phyloP scores from a whole-genome alignment of 495 filamentous ascomycete species.

The Aspergillus indologenus region DNA sequence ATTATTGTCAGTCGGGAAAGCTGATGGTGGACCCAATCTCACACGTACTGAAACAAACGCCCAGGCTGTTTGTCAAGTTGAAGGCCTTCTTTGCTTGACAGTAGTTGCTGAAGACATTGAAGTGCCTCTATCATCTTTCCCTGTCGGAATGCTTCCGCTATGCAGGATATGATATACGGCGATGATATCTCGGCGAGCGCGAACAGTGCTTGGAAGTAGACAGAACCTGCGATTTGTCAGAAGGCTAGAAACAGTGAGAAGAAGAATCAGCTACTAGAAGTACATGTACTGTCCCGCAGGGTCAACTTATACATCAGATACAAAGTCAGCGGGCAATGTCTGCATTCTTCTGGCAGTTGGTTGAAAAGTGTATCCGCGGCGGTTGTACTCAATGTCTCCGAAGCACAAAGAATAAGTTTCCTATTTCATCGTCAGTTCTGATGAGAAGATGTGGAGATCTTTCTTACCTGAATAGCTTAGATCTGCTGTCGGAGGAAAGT shows the following conservation, averaged over 20 bases:
- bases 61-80: conserved; percentile 39
- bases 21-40: not conserved
- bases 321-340: conserved; percentile 58
- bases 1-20: not conserved
- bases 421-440: conserved; percentile 41
- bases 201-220: conserved; percentile 55
- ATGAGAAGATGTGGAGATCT: not conserved
- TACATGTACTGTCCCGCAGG: conserved; percentile 53
- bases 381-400: conserved; percentile 52
- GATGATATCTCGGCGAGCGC: conserved; percentile 47
- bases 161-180: conserved; percentile 69
- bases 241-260: not conserved
- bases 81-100: conserved; percentile 51
- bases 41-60: conserved; percentile 55
- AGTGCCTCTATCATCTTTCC: conserved; percentile 59
- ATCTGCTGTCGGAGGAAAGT: conserved; percentile 57
- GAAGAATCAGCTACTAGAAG: conserved; percentile 39
- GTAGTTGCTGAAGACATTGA: conserved; percentile 54
- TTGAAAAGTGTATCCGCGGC: conserved; percentile 54
- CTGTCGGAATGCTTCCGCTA: conserved; percentile 65
- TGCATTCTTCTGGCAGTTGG: conserved; percentile 56
- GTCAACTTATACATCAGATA: conserved; percentile 77
- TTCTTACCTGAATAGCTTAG: conserved; percentile 64
- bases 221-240: conserved; percentile 38
- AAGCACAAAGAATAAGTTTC: conserved; percentile 65